phyloP scores from a whole-genome alignment of 2,329 filamentous ascomycete species.

The Beauveria varroae region DNA sequence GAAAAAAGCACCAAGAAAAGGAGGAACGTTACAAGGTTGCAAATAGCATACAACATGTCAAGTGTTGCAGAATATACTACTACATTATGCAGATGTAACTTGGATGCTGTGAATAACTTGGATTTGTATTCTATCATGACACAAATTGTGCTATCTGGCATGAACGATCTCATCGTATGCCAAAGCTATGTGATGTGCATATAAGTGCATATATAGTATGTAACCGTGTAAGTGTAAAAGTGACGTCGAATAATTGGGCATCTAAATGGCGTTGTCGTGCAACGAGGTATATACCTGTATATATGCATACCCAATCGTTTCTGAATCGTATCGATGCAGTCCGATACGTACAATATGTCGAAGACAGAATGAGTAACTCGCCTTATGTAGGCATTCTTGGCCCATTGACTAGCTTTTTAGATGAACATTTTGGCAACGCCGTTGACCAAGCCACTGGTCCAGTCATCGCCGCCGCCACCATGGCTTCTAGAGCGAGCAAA shows the following conservation, averaged over 20 bases:
- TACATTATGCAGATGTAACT: not conserved
- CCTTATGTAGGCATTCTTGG: not conserved
- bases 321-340: not conserved
- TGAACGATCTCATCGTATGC: not conserved
- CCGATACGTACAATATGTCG: not conserved
- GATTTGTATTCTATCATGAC: not conserved
- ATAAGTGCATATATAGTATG: not conserved
- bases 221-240: not conserved
- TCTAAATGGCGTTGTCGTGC: not conserved
- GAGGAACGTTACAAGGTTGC: not conserved
- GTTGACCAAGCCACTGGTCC: constrained; percentile 24
- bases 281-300: not conserved
- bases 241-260: not conserved
- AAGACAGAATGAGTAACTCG: not conserved
- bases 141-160: not conserved
- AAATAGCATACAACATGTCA: not conserved
- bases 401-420: constrained; percentile 16
- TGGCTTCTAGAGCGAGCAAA: not conserved
- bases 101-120: not conserved
- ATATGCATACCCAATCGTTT: not conserved
- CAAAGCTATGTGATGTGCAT: not conserved
- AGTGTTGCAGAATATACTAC: constrained; percentile 3
- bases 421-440: constrained; percentile 37
- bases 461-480: constrained; percentile 23
- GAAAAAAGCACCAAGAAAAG: constrained; percentile 6